These are phyloP conservation scores for Leptodermis oblonga DNA, from an alignment of 257 asterid genomes.

Conservation along the genomic window DNA sequence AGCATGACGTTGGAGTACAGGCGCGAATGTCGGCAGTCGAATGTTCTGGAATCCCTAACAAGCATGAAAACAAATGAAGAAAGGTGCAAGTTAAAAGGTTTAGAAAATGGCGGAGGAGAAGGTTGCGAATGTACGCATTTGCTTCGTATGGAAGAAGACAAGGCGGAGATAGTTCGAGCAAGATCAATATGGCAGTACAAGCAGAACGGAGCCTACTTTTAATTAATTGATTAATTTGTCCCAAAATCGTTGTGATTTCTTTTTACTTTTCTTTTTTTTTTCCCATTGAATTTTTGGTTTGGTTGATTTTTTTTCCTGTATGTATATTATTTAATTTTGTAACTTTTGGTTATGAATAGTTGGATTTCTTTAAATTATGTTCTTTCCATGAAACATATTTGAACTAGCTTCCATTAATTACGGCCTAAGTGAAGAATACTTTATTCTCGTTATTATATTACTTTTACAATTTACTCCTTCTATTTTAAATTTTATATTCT, in stretches of 20 bases:
- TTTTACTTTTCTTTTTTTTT: too few species aligned
- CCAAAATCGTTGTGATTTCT: neutral
- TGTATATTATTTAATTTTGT: too few species aligned
- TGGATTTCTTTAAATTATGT: neutral
- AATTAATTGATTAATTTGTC: neutral
- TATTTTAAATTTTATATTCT: too few species aligned
- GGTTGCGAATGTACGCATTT: conserved; percentile 60
- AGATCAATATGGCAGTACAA: conserved; percentile 68
- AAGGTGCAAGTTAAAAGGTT: neutral
- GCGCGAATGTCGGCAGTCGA: conserved; percentile 62
- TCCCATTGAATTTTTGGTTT: neutral
- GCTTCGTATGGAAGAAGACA: conserved; percentile 73
- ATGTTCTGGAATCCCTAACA: conserved; percentile 67
- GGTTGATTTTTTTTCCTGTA: neutral
- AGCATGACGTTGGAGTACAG: conserved; percentile 67
- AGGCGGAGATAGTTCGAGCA: conserved; percentile 71
- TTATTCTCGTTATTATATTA: too few species aligned
- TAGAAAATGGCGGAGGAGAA: conserved; percentile 10
- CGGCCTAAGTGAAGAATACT: too few species aligned
- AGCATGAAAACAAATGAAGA: conserved; percentile 27
- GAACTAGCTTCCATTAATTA: too few species aligned
- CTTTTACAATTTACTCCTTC: too few species aligned
- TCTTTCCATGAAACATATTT: neutral
- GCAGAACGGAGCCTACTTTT: conserved; percentile 7
- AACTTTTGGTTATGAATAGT: neutral